Base-by-base conservation (phyloP, 768 basidiomycete genomes). In the Calocybe gangraenosa region DNA sequence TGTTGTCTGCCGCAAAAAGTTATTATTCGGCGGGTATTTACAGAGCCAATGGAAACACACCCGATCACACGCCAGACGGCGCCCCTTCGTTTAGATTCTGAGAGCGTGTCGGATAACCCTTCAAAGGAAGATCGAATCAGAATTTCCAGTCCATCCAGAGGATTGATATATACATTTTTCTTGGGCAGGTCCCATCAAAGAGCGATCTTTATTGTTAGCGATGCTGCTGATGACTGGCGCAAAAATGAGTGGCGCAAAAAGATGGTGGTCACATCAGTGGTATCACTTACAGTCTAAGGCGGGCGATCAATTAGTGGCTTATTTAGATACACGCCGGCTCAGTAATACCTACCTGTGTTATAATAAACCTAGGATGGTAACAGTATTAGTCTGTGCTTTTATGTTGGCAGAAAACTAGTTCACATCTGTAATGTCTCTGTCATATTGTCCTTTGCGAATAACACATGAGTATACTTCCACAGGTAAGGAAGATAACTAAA, bases 391-490 rank as follows among this genome's bases (percentile, higher is more conserved):
- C 30, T 28, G 18, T 17, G 40, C 20, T 35, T 22, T 23, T 6
- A 35, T n/a, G 14, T 35, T 20, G 11, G 30, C 13, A 19, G 20
- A 18, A 37, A 18, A 28, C 5, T 13, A 15, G 13, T 38, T 28
- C 47, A 78, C 71, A 57, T 80, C 78, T 13, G 77, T 80, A n/a
- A 79, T 56, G 52, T 78, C 75, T 40, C 78, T 65, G 48, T 80
- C 73, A 54, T 82, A 81, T 49, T 79, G 68, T 2, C 75, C 73
- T 69, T 33, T n/a, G n/a, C n/a, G n/a, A n/a, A n/a, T n/a, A n/a
- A n/a, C 4, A 41, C 15, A 9, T 2, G 20, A 19, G 18, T 20
- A 9, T 25, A 2, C 22, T 6, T 10, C 21, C 11, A 39, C 14
- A 42, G 2, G 13, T 10, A 13, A 20, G 15, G 17, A 2, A 11